Percentiles rank a stretch among this genome's conserved stretches.
Evolutionary conservation across 306 rosid genomes (phyloP).

Genomic region (Castanea mollissima): DNA sequence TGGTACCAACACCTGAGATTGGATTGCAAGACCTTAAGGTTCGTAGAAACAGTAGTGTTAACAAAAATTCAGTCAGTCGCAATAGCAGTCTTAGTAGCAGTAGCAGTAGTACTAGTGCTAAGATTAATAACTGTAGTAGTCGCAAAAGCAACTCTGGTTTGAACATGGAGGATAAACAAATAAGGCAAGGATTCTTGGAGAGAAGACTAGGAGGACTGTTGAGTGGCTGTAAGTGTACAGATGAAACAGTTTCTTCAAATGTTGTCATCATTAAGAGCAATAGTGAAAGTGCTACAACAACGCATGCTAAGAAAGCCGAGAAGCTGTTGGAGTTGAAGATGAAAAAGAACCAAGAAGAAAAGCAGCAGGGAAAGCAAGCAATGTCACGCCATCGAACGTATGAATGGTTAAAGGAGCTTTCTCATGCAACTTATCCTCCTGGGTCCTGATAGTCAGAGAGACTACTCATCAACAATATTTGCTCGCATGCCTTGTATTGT

Average conservation of each 20-base stretch:
- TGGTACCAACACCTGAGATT: slow-evolving; percentile 70
- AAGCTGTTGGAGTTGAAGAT: slow-evolving; percentile 37
- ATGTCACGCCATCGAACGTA: slow-evolving; percentile 74
- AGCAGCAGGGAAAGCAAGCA: slow-evolving; percentile 50
- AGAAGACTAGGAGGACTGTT: slow-evolving; percentile 37
- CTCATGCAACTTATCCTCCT: slow-evolving; percentile 50
- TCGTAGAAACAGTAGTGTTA: slow-evolving; percentile 32
- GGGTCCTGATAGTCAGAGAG: slow-evolving; percentile 31
- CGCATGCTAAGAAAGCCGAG: slow-evolving; percentile 44
- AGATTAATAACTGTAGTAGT: neutral
- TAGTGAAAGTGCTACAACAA: slow-evolving; percentile 19
- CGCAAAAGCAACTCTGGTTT: slow-evolving; percentile 17
- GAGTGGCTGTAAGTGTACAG: slow-evolving; percentile 67
- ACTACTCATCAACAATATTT: slow-evolving; percentile 3
- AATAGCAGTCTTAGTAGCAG: slow-evolving; percentile 41
- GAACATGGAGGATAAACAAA: neutral
- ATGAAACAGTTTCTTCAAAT: slow-evolving; percentile 41
- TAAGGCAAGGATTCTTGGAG: slow-evolving; percentile 14
- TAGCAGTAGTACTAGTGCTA: neutral
- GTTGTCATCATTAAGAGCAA: slow-evolving; percentile 27
- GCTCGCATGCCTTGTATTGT: slow-evolving; percentile 5
- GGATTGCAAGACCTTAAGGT: slow-evolving; percentile 58
- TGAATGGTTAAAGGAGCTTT: slow-evolving; percentile 69
- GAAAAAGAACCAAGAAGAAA: slow-evolving; percentile 41
- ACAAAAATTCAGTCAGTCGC: slow-evolving; percentile 36